These are phyloP conservation scores for Hydrangea macrophylla DNA, from an alignment of 148 eudicot genomes.

Conservation along the genomic window DNA sequence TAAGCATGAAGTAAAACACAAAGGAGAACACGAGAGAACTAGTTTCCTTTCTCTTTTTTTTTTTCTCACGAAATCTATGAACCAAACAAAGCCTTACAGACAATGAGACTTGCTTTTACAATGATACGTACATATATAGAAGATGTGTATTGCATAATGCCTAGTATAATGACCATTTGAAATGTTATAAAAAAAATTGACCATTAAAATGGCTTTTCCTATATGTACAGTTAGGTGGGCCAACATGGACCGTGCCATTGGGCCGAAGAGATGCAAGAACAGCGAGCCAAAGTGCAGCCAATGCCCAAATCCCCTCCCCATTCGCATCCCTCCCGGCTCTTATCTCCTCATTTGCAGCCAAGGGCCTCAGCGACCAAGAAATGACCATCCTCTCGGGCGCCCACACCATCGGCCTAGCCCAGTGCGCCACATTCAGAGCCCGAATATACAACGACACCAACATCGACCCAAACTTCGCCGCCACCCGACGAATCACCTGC, in stretches of 20 bases:
- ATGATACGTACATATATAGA: too few species aligned
- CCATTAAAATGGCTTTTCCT: too few species aligned
- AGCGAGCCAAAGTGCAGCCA: conserved; percentile 42
- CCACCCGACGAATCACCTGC: conserved; percentile 29
- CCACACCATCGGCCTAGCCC: conserved; percentile 56
- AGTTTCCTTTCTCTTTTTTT: too few species aligned
- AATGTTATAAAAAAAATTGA: too few species aligned
- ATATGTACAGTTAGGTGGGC: conserved; percentile 46
- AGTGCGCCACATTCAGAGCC: conserved; percentile 37
- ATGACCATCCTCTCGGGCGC: conserved; percentile 59
- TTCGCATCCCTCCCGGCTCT: conserved; percentile 33
- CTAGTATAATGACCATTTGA: too few species aligned
- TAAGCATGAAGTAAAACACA: too few species aligned
- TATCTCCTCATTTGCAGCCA: conserved; percentile 27
- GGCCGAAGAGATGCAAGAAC: conserved; percentile 59
- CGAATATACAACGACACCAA: conserved; percentile 49
- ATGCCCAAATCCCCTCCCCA: conserved; percentile 54
- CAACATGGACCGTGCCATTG: conserved; percentile 49
- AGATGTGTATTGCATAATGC: too few species aligned
- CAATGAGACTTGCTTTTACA: too few species aligned
- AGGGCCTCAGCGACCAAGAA: conserved; percentile 36
- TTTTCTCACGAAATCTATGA: too few species aligned
- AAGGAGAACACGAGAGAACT: too few species aligned
- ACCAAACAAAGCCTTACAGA: too few species aligned
- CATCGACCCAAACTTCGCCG: conserved; percentile 39